Evolutionary conservation across 768 basidiomycete genomes (phyloP), one percentile per base, ranked within the genome.

Genomic region (Lentinus tigrinus): DNA sequence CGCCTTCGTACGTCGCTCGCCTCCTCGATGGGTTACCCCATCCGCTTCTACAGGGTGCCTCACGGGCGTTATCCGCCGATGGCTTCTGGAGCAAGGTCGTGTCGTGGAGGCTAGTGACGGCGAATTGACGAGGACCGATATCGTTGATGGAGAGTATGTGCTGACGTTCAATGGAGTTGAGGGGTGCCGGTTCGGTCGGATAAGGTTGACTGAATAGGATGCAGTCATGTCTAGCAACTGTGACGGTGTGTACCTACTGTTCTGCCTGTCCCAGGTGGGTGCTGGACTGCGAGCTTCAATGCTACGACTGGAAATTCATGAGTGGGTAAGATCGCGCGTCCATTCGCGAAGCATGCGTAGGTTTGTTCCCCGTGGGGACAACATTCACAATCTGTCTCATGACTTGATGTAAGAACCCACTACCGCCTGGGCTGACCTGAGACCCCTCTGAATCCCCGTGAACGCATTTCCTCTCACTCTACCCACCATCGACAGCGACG

Each of bases 161-260:
- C 75, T 93, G 37, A 72, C 89, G 36, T 88, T 85, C 67, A 93
- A 93, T 65, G 85, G 84, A 8, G 84, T 89, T 4, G 79, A 79
- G 61, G 90, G 89, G 27, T 89, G 88, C 70, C 77, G 80, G 34
- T 63, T 90, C 28, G 90, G 85, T 11, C 52, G 58, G 24, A 44
- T 69, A 3, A 50, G 44, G 14, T 4, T 58, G 31, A 11, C 31
- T 3, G 7, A 31, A 31, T 31, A n/a, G 31, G 11, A 31, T 1
- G 11, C 24, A n/a, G 2, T 21, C n/a, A 28, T 57, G 46, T 26
- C 23, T 44, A 3, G 21, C 10, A 19, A 24, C 13, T 10, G 43
- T 23, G 9, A 6, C 10, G 7, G 43, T 31, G 6, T 3, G 31
- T 31, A 11, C 31, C 6, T 31, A 31, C 1, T n/a, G n/a, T n/a